Conservation (phyloP, 805 yeast genomes). For the Lipomyces starkeyi region DNA sequence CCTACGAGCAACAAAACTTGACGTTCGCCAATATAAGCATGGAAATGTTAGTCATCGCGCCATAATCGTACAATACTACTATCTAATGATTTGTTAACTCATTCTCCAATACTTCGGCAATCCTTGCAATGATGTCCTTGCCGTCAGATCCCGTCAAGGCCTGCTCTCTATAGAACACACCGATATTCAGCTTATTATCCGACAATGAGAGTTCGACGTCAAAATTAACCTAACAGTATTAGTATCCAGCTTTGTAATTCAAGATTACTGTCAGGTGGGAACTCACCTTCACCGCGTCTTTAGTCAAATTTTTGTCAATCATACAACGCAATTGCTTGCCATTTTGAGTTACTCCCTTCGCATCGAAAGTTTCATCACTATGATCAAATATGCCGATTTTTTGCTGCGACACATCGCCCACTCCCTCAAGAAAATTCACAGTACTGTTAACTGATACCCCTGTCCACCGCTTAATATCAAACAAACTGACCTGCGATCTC, state of each 20-base stretch:
- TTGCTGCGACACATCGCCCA: conserved; percentile 8
- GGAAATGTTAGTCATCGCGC: too few species aligned
- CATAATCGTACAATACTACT: neutral
- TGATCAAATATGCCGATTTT: neutral
- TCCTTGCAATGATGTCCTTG: neutral
- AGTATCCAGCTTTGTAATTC: neutral
- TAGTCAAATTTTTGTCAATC: neutral
- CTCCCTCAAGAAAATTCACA: conserved; percentile 32
- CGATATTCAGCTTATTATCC: conserved; percentile 29
- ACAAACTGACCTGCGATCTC: conserved; percentile 28
- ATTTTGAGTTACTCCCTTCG: neutral
- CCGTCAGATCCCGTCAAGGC: conserved; percentile 12
- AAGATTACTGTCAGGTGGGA: neutral
- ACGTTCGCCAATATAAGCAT: too few species aligned
- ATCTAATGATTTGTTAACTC: neutral
- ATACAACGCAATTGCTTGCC: neutral
- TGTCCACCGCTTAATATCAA: conserved; percentile 30
- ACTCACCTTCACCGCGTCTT: conserved; percentile 11
- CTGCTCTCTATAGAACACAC: conserved; percentile 31
- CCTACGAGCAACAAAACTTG: neutral
- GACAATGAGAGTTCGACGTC: conserved; percentile 36
- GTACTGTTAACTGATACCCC: conserved; percentile 32
- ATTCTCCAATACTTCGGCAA: conserved; percentile 7
- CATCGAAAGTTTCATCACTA: neutral
- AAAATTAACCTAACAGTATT: conserved; percentile 14